Base-by-base conservation (phyloP, 768 basidiomycete genomes). In the Termitomyces sp. region DNA sequence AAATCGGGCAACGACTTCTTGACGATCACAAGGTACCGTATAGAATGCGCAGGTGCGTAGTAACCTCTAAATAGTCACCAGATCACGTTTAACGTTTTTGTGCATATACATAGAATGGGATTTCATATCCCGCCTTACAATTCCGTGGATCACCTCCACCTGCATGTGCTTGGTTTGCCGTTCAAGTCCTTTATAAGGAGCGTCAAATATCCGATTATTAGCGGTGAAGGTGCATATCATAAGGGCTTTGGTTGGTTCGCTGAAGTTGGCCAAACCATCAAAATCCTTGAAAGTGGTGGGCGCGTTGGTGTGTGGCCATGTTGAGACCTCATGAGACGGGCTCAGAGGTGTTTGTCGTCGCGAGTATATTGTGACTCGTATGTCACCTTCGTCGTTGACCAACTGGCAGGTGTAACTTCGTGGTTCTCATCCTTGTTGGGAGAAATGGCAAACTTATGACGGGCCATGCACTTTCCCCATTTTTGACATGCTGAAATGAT, bases 71-170 rank as follows among this genome's bases (percentile, higher is more conserved):
- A 56, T 47, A 7, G 16, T 5, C 10, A 27, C 13, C 27, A 23
- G 23, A 23, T 11, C 27, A 29, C 36, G 42, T 48, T 46, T 53
- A 33, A 62, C 39, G 22, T 49, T 62, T 64, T 32, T n/a, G n/a
- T n/a, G n/a, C 52, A n/a, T 49, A 22, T 13, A 45, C 51, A 33
- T 53, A 90, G 90, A 57, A 74, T 91, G 72, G 89, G 90, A 1
- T 92, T 91, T 63, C 89, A 92, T 64, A 88, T 91, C 50, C 86
- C 89, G 0, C 90, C 90, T 0, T 89, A 87, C 68, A 85, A 81
- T 54, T 85, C 83, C 32, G 76, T 91, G 5, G 64, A 82, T 33
- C 89, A 92, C 64, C 73, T 92, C 15, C 90, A 91, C 65, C 68
- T 92, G 36, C 90, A 91, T 63, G 81, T 86, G 22, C 85, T 88